Evolutionary conservation across 1,284 basidiomycete genomes (phyloP).

Genomic region (Serendipita sp.): DNA sequence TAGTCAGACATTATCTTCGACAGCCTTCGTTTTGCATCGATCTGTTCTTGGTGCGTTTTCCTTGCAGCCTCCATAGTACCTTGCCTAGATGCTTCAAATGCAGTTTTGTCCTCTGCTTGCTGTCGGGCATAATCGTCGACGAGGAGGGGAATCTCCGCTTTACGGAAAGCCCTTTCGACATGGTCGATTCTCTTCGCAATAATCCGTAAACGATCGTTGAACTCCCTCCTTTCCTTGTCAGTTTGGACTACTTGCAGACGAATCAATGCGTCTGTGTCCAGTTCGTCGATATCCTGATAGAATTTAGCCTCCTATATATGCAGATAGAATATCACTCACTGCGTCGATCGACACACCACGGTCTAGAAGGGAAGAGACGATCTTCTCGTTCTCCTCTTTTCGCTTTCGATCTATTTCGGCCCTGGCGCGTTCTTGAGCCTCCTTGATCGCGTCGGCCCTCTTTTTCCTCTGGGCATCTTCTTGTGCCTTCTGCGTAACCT

Average conservation of each 20-base stretch:
- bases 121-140: constrained; percentile 81
- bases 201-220: constrained; percentile 72
- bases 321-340: not conserved
- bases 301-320: not conserved
- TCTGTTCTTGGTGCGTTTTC: constrained; percentile 50
- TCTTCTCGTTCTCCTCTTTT: constrained; percentile 2
- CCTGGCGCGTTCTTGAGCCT: constrained; percentile 23
- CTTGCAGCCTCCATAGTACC: constrained; percentile 47
- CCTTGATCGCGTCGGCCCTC: constrained; percentile 67
- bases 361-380: constrained; percentile 1
- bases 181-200: constrained; percentile 89
- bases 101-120: constrained; percentile 58
- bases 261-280: constrained; percentile 83
- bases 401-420: not conserved
- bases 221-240: constrained; percentile 92
- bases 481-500: constrained; percentile 53
- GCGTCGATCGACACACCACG: constrained; percentile 1
- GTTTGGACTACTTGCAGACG: constrained; percentile 86
- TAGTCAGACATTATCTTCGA: constrained; percentile 68
- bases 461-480: constrained; percentile 56
- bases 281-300: constrained; percentile 58
- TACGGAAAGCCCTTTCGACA: constrained; percentile 87
- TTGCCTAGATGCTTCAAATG: constrained; percentile 54
- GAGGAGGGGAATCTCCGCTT: constrained; percentile 82
- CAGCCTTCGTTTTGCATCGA: constrained; percentile 70